These are phyloP conservation scores for Mallotus repandus DNA, from an alignment of 441 rosid genomes.

Conservation along the genomic window DNA sequence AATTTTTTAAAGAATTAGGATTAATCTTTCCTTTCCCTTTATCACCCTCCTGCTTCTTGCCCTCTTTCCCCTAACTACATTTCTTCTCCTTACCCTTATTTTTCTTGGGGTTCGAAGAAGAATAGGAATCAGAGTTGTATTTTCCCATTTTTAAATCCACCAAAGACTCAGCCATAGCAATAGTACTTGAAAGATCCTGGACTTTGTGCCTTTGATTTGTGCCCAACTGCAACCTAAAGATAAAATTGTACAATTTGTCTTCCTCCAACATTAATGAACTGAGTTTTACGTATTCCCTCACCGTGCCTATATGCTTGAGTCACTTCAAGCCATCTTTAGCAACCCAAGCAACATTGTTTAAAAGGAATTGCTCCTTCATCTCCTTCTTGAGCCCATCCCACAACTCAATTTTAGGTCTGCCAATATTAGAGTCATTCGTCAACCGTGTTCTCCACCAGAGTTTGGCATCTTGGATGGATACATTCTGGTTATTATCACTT, in stretches of 20 bases:
- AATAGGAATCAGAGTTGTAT: background rate
- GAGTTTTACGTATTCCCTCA: background rate
- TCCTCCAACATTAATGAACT: too few relatives aligned
- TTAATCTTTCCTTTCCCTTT: background rate
- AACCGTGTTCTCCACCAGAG: background rate
- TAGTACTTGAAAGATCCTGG: fast-evolving
- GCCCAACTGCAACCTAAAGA: background rate
- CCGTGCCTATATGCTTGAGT: fast-evolving
- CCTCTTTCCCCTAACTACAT: background rate
- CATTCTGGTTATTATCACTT: background rate
- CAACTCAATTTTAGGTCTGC: background rate
- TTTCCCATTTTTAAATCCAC: background rate
- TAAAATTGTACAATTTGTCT: background rate
- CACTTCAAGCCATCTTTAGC: background rate
- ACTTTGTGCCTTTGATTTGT: background rate
- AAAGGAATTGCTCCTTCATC: too few relatives aligned
- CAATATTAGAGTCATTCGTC: background rate
- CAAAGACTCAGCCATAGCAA: background rate
- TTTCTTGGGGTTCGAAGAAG: too few relatives aligned
- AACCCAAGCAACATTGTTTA: background rate
- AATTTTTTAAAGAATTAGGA: too few relatives aligned
- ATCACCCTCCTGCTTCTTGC: background rate
- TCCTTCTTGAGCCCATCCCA: background rate
- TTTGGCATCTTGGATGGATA: background rate
- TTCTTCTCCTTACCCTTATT: background rate